phyloP scores from a whole-genome alignment of 148 eudicot genomes.

The Rhododendron williamsianum region DNA sequence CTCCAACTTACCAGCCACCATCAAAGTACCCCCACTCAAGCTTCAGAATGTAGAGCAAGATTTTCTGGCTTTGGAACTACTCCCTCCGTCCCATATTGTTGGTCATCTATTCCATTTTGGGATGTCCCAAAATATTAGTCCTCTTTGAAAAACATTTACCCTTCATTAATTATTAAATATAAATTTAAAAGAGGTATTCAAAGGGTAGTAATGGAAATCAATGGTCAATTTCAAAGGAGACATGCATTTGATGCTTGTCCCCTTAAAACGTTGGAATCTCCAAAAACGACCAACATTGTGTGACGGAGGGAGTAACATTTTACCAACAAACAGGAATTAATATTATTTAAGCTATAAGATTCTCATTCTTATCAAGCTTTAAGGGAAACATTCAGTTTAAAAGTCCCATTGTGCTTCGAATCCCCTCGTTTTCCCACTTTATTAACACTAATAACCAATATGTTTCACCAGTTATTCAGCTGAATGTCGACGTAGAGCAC shows the following conservation, averaged over 20 bases:
- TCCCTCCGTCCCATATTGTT: not conserved
- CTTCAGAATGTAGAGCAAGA: not conserved
- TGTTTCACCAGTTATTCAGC: not conserved
- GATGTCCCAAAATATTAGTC: not conserved
- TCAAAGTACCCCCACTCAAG: not conserved
- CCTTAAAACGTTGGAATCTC: not conserved
- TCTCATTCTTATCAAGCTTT: not conserved
- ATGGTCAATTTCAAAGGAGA: not conserved
- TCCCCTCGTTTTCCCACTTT: not conserved
- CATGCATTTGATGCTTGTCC: not conserved
- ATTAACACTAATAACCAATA: not conserved
- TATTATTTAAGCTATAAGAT: not conserved
- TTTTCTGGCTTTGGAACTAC: slow-evolving; percentile 3
- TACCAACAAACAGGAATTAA: not conserved
- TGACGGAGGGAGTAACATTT: not conserved
- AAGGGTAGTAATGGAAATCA: too few species aligned
- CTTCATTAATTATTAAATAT: too few species aligned
- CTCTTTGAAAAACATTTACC: not conserved
- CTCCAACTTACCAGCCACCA: slow-evolving; percentile 4
- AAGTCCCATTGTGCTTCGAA: not conserved
- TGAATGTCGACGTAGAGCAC: not conserved
- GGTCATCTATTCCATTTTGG: not conserved
- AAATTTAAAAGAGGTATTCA: not conserved
- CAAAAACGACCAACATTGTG: not conserved
- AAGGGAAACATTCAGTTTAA: not conserved